Conservation (phyloP, 371 early-diverging fungal genomes). For the Globomyces sp. region DNA sequence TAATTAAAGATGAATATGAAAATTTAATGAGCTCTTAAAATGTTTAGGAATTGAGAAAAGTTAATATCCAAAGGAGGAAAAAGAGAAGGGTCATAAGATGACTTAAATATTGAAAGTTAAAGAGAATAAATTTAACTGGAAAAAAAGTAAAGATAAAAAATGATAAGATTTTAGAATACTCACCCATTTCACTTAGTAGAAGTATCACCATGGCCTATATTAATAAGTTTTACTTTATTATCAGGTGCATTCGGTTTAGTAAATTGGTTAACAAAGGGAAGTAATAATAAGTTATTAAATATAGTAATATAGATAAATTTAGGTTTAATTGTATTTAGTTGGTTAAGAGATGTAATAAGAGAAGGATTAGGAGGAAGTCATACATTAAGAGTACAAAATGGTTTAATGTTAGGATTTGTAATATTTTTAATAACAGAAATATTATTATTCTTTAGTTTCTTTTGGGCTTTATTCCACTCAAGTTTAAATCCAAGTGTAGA, state of each 20-base stretch:
- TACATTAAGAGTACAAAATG: constrained; percentile 31
- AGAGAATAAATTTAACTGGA: no score
- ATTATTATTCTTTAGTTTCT: constrained; percentile 27
- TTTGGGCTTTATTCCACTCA: constrained; percentile 30
- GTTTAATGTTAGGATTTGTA: constrained; percentile 28
- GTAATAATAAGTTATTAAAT: constrained; percentile 17
- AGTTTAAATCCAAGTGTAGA: constrained; percentile 30
- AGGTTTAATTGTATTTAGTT: constrained; percentile 22
- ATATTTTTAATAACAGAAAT: constrained; percentile 30
- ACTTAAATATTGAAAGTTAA: no score
- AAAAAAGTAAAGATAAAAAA: no score
- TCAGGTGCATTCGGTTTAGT: constrained; percentile 29
- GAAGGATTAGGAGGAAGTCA: constrained; percentile 39
- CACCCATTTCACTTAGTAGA: constrained; percentile 38
- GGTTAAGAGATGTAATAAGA: constrained; percentile 37
- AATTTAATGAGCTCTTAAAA: no score
- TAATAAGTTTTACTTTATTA: constrained; percentile 36
- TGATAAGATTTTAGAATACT: constrained; percentile 8
- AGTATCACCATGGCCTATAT: constrained; percentile 34
- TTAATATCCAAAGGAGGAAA: no score
- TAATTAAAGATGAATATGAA: no score
- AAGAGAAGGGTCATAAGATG: no score
- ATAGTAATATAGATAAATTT: constrained; percentile 23
- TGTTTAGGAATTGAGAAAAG: no score
- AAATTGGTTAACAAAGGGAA: constrained; percentile 22